These are phyloP conservation scores for Pyrenopolyporus hunteri DNA, from an alignment of 495 filamentous ascomycete genomes.

Conservation along the genomic window DNA sequence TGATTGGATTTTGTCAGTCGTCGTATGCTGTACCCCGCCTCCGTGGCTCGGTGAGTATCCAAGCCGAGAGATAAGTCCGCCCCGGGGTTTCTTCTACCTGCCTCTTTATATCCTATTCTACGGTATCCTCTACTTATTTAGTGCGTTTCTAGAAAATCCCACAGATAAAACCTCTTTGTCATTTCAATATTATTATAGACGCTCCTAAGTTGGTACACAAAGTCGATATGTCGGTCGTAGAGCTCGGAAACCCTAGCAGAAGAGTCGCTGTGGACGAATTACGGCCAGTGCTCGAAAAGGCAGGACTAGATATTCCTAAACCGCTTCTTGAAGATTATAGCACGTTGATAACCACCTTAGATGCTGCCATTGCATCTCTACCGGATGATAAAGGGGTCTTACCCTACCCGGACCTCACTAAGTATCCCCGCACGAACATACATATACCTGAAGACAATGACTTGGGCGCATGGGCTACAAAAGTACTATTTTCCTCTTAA, in stretches of 20 bases:
- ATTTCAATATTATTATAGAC: too few species aligned
- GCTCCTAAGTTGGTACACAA: neutral
- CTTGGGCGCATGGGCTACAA: slow-evolving; percentile 41
- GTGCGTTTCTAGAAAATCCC: neutral
- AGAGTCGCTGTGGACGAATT: slow-evolving; percentile 26
- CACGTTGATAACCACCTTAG: slow-evolving; percentile 29
- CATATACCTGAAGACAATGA: slow-evolving; percentile 41
- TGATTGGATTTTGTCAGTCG: too few species aligned
- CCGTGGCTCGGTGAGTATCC: too few species aligned
- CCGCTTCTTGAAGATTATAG: slow-evolving; percentile 26
- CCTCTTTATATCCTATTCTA: too few species aligned
- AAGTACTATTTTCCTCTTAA: slow-evolving; percentile 5
- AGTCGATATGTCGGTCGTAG: slow-evolving; percentile 19
- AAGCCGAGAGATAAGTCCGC: slow-evolving; percentile 1
- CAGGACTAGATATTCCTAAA: slow-evolving; percentile 31
- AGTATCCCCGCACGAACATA: slow-evolving; percentile 38
- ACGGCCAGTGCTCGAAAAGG: slow-evolving; percentile 21
- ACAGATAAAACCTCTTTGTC: neutral
- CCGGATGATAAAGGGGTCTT: slow-evolving; percentile 31
- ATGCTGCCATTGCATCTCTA: slow-evolving; percentile 27
- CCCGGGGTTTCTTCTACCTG: too few species aligned
- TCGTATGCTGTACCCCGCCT: neutral
- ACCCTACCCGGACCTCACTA: slow-evolving; percentile 35
- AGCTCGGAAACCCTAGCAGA: neutral
- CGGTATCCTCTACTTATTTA: too few species aligned